Evolutionary conservation across 768 basidiomycete genomes (phyloP), one percentile per base, ranked within the genome.

Genomic region (Sistotremastrum suecicum): DNA sequence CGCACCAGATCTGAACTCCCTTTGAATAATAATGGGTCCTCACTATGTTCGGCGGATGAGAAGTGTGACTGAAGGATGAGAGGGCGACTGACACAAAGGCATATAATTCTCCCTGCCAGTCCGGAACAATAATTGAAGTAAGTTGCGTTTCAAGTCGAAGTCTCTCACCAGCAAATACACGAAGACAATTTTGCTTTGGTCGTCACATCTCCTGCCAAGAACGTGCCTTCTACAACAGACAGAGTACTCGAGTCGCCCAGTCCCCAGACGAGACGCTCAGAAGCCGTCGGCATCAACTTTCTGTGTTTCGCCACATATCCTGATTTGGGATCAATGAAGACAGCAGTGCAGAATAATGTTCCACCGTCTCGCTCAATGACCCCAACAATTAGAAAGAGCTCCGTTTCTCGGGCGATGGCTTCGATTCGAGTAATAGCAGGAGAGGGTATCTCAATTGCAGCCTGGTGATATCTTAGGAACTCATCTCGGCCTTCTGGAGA

Each of bases 71-170:
- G 41, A 29, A 37, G 37, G 29, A 41, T 0, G 33, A 39, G 37
- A 4, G 7, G 39, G 33, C 10, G n/a, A 61, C 74, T 41, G 47
- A 76, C 74, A 55, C 46, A 79, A 54, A 12, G 79, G 79, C 76
- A 80, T 78, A 49, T 78, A 78, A 54, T 80, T 80, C 50, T 81
- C 80, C 79, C 78, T 80, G 44, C 37, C 43, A n/a, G 43, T 43
- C 43, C 3, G 45, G 46, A n/a, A 38, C 31, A 37, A 8, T 0
- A 44, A 38, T 33, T 32, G 39, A 5, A 48, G 5, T 5, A 20
- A 30, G 5, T 28, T 33, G 10, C 30, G 11, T 7, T 4, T 38
- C 8, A 34, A n/a, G 5, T 30, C 28, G 11, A n/a, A 10, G 0
- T 7, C 8, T 50, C 71, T 59, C 46, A 73, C 76, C 77, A 77